These are phyloP conservation scores for Polyporus arcularius DNA, from an alignment of 768 basidiomycete genomes.

Conservation along the genomic window DNA sequence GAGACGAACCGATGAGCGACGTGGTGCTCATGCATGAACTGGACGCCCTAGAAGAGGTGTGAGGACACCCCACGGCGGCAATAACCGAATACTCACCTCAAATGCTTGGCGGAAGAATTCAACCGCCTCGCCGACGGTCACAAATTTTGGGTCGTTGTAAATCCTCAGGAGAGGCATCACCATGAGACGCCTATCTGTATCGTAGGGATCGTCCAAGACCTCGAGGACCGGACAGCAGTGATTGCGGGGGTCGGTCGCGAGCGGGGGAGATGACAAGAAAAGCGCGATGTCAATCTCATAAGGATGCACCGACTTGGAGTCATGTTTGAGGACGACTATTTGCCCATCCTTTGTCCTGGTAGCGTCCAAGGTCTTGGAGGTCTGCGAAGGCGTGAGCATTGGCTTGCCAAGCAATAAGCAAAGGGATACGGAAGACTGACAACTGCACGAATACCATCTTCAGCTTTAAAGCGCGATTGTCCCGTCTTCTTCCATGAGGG, in stretches of 20 bases:
- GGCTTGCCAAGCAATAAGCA: too few species aligned
- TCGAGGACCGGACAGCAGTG: constrained; percentile 19
- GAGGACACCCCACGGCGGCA: too few species aligned
- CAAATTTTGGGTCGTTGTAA: background rate
- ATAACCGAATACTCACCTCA: too few species aligned
- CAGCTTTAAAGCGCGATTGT: background rate
- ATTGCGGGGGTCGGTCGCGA: constrained; percentile 15
- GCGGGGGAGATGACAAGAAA: background rate
- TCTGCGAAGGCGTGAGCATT: background rate
- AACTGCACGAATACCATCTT: background rate
- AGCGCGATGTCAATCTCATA: constrained; percentile 9
- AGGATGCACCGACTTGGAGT: background rate
- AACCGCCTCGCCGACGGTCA: background rate
- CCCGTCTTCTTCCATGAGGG: constrained; percentile 15
- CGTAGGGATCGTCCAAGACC: constrained; percentile 1
- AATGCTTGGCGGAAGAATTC: background rate
- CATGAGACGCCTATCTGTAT: constrained; percentile 3
- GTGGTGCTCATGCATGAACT: constrained; percentile 19
- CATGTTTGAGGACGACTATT: constrained; percentile 2
- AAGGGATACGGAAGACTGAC: background rate
- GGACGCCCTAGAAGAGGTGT: constrained; percentile 19
- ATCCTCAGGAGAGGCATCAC: constrained; percentile 7
- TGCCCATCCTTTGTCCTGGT: background rate
- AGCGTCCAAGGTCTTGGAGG: constrained; percentile 14
- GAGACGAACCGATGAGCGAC: constrained; percentile 8